These are phyloP conservation scores for Mycena rosella DNA, from an alignment of 768 basidiomycete species.

Conservation along the genomic window DNA sequence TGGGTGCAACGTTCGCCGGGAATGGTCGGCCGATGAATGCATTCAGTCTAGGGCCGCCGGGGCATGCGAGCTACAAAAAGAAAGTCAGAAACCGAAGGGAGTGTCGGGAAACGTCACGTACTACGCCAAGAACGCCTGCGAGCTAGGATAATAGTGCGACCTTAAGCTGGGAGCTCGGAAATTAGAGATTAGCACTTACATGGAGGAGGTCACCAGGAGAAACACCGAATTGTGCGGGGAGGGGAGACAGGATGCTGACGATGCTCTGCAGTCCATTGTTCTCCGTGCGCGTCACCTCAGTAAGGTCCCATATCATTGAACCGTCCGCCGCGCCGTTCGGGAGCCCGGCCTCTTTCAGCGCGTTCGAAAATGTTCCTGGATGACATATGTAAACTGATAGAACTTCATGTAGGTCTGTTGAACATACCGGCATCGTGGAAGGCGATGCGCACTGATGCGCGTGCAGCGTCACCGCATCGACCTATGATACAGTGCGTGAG, in stretches of 20 bases:
- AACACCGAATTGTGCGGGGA: conserved; percentile 34
- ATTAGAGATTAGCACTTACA: conserved; percentile 6
- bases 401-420: too few species aligned
- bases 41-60: conserved; percentile 32
- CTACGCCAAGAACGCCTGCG: conserved; percentile 30
- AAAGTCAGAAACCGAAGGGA: background rate
- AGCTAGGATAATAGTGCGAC: conserved; percentile 4
- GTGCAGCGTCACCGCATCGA: conserved; percentile 28
- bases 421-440: conserved; percentile 39
- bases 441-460: conserved; percentile 28
- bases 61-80: conserved; percentile 29
- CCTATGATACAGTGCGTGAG: background rate
- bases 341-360: background rate
- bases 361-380: conserved; percentile 27
- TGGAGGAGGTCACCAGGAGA: conserved; percentile 36
- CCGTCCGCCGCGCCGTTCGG: conserved; percentile 34
- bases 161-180: background rate
- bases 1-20: conserved; percentile 16
- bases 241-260: conserved; percentile 19
- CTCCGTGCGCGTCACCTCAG: conserved; percentile 26
- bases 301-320: conserved; percentile 24
- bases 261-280: conserved; percentile 34
- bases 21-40: conserved; percentile 31
- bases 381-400: too few species aligned
- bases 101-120: background rate